These are phyloP conservation scores for Phyllosticta citribraziliensis DNA, from an alignment of 2,329 filamentous ascomycete species.

Conservation along the genomic window DNA sequence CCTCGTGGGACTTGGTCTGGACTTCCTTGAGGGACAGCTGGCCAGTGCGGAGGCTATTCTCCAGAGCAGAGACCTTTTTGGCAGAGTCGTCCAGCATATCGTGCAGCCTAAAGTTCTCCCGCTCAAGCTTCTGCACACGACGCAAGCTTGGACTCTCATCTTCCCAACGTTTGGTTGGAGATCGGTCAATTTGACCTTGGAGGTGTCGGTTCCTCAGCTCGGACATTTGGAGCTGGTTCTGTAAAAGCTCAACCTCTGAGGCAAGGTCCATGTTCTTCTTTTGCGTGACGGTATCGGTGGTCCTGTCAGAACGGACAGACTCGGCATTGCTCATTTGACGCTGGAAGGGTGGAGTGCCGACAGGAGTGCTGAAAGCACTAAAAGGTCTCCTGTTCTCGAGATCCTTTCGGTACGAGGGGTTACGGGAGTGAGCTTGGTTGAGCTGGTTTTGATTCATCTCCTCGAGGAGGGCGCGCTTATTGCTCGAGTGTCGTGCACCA, in stretches of 20 bases:
- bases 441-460: constrained; percentile 81
- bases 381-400: constrained; percentile 52
- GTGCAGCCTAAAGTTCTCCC: constrained; percentile 82
- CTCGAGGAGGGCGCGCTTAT: constrained; percentile 68
- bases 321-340: constrained; percentile 61
- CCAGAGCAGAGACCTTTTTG: constrained; percentile 82
- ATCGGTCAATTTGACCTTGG: constrained; percentile 73
- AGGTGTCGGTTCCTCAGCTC: constrained; percentile 95
- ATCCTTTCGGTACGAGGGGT: constrained; percentile 56
- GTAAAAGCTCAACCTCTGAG: constrained; percentile 79
- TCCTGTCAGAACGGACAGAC: constrained; percentile 75
- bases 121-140: constrained; percentile 82
- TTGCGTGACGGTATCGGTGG: constrained; percentile 71
- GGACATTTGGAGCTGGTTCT: constrained; percentile 86
- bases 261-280: constrained; percentile 88
- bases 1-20: constrained; percentile 87
- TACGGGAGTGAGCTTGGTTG: constrained; percentile 37
- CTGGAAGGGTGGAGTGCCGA: constrained; percentile 64
- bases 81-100: constrained; percentile 90
- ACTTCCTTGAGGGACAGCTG: constrained; percentile 84
- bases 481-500: constrained; percentile 49
- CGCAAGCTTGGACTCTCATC: constrained; percentile 71
- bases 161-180: constrained; percentile 52
- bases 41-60: constrained; percentile 76
- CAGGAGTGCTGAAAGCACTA: constrained; percentile 62